Evolutionary conservation across 108 stramenopile species (phyloP), one percentile per base, ranked within the genome.

Genomic region (Skeletonema marinoi): DNA sequence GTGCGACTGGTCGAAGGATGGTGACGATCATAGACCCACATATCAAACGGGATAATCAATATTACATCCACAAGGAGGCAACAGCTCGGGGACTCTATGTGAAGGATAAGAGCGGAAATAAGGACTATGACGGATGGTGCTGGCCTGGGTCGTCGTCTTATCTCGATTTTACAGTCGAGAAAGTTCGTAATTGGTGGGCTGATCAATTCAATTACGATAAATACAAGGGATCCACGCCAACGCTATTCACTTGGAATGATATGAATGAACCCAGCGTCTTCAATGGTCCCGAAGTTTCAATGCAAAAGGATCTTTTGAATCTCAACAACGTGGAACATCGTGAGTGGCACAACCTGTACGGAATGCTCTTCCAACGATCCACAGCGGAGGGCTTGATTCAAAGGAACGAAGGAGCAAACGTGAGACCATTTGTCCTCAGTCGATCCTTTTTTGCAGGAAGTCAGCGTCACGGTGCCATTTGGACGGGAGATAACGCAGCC

Each of bases 191-290:
- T 21, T 99, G 98, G 98, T 99, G 98, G 98, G 97, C 98, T 4
- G 91, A 94, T 19, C 98, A 94, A 66, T 99, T 99, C 82, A 67
- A 86, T 19, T 94, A 98, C 70, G 81, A 95, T 76, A 89, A 89
- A 41, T 99, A 99, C 85, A 83, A 88, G 63, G 98, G 98, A 21
- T 96, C 94, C 31, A 99, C 97, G 3, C 85, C 91, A 19, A 77
- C 89, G 36, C 88, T 99, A 11, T 98, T 93, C 81, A 99, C 96
- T 1, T 99, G 99, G 99, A 99, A 99, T 81, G 94, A 95, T 68
- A 95, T 99, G 99, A 99, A 99, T 81, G 99, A 99, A 85, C 97
- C 97, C 25, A 88, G 86, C 64, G 99, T 99, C n/a, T 99, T 99
- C 80, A 99, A 99, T 65, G 99, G 99, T 39, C 99, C 99, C 19